Evolutionary conservation across 352 stramenopile species (phyloP).

Genomic region (Lagenidium giganteum): DNA sequence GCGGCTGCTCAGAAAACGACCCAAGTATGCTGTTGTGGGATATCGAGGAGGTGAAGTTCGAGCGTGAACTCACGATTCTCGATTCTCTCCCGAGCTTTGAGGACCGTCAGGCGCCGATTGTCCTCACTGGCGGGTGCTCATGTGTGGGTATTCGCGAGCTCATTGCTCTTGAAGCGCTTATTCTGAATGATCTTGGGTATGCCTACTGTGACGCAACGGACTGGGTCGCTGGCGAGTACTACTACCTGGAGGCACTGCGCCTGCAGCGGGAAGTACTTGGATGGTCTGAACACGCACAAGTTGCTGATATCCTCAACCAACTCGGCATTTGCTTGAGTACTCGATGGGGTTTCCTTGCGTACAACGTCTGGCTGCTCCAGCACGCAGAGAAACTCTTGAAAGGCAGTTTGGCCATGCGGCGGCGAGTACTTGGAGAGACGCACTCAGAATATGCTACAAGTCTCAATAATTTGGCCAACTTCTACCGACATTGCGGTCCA

Average conservation of each 20-base stretch:
- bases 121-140: constrained; percentile 31
- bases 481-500: constrained; percentile 68
- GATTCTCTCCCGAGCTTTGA: constrained; percentile 66
- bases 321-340: constrained; percentile 76
- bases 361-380: constrained; percentile 75
- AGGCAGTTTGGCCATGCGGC: constrained; percentile 60
- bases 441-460: constrained; percentile 80
- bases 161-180: constrained; percentile 62
- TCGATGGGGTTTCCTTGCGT: constrained; percentile 57
- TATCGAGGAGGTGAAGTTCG: constrained; percentile 71
- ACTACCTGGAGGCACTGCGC: constrained; percentile 71
- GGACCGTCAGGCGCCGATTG: constrained; percentile 24
- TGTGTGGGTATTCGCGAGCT: constrained; percentile 75
- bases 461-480: constrained; percentile 82
- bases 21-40: constrained; percentile 56
- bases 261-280: constrained; percentile 74
- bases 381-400: constrained; percentile 70
- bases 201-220: constrained; percentile 75
- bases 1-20: constrained; percentile 71
- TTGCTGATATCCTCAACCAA: constrained; percentile 78
- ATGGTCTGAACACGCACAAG: constrained; percentile 69
- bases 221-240: constrained; percentile 69
- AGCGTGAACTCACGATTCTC: constrained; percentile 54
- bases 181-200: constrained; percentile 74
- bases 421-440: constrained; percentile 60